phyloP scores from a whole-genome alignment of 1,284 basidiomycete species.

The Malassezia obtusa region DNA sequence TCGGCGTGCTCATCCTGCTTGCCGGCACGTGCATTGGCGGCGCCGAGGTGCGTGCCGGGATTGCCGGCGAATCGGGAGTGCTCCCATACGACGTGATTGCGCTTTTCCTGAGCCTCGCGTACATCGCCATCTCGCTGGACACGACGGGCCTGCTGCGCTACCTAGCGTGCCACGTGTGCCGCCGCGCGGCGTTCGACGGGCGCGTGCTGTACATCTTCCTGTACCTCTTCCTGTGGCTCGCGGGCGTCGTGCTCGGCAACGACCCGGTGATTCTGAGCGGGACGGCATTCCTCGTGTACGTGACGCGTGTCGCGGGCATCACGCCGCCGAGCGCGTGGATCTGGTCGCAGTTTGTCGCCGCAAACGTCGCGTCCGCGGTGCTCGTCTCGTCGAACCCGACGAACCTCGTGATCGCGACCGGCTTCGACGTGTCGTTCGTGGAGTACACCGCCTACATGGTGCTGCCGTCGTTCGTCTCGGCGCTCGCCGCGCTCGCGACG shows the following conservation, averaged over 20 bases:
- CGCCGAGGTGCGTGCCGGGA: constrained; percentile 59
- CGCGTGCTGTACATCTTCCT: constrained; percentile 65
- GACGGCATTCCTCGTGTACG: constrained; percentile 76
- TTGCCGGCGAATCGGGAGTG: constrained; percentile 62
- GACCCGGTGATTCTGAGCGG: constrained; percentile 54
- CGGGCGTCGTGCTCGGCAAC: constrained; percentile 76
- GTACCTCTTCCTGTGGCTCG: constrained; percentile 67
- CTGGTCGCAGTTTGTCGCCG: constrained; percentile 62
- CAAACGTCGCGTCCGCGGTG: constrained; percentile 61
- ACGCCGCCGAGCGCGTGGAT: constrained; percentile 58
- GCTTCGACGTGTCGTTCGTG: constrained; percentile 38
- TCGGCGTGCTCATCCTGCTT: constrained; percentile 68
- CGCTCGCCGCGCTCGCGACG: constrained; percentile 22
- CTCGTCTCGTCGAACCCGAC: constrained; percentile 50
- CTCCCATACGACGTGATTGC: constrained; percentile 87
- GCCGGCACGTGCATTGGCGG: constrained; percentile 64
- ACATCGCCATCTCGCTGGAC: constrained; percentile 86
- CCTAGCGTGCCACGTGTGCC: constrained; percentile 71
- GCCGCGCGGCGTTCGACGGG: constrained; percentile 19
- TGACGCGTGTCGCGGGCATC: constrained; percentile 63
- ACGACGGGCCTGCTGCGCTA: constrained; percentile 75
- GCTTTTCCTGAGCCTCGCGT: constrained; percentile 81
- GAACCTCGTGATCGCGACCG: constrained; percentile 48
- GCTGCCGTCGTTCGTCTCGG: constrained; percentile 32
- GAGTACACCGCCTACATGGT: constrained; percentile 45